A percentile compares a stretch with the other conserved stretches of the same genome.
Evolutionary conservation across 2,329 filamentous ascomycete genomes (phyloP).

Genomic region (Lasiodiplodia citricola): DNA sequence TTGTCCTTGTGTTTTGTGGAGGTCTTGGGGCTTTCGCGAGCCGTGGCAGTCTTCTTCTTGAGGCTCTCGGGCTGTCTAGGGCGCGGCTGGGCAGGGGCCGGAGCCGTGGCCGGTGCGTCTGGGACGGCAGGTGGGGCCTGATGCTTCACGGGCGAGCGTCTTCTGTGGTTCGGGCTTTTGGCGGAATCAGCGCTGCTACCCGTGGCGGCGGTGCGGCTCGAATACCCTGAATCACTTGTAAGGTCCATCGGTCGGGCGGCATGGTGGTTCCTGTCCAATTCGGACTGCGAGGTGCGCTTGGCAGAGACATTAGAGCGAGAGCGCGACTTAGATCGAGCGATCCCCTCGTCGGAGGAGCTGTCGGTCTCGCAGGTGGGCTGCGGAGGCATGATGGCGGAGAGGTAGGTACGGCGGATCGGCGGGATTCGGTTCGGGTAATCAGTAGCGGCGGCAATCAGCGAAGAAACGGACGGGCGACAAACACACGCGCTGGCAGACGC

Average conservation of each 20-base stretch:
- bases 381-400: constrained; percentile 5
- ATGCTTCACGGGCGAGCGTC: constrained; percentile 20
- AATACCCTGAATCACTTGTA: constrained; percentile 67
- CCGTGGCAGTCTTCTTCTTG: not conserved
- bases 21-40: constrained; percentile 16
- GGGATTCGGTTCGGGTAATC: constrained; percentile 23
- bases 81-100: not conserved
- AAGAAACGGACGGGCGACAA: constrained; percentile 1
- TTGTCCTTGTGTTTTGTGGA: constrained; percentile 3
- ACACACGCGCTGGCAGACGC: not conserved
- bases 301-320: constrained; percentile 55
- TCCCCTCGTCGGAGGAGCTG: constrained; percentile 11
- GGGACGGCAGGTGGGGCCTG: constrained; percentile 2
- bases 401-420: constrained; percentile 7
- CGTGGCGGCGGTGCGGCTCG: constrained; percentile 61
- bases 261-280: constrained; percentile 37
- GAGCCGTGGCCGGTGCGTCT: not conserved
- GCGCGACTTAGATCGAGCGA: not conserved
- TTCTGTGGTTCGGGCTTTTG: constrained; percentile 41
- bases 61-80: constrained; percentile 2
- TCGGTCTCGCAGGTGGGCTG: constrained; percentile 10
- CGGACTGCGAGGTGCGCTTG: constrained; percentile 50
- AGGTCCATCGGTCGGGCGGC: constrained; percentile 46
- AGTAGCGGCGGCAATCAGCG: constrained; percentile 15
- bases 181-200: constrained; percentile 58